Conservation (phyloP, 441 rosid species). For the Sinapis alba region DNA sequence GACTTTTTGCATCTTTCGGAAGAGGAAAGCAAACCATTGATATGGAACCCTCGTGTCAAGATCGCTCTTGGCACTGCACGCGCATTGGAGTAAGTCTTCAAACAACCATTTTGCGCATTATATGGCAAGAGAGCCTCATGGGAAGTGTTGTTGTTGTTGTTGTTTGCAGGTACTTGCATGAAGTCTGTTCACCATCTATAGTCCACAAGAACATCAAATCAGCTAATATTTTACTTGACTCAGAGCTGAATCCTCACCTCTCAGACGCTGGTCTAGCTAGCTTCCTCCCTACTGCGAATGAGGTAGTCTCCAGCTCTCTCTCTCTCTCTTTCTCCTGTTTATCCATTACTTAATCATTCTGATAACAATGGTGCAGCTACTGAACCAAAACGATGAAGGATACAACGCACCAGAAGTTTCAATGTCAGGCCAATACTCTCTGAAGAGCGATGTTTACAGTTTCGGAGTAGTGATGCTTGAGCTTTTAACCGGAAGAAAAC, state of each 20-base stretch:
- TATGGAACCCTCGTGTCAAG: slow-evolving; percentile 95
- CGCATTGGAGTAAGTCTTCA: slow-evolving; percentile 82
- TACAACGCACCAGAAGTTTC: slow-evolving; percentile 93
- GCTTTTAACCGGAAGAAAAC: slow-evolving; percentile 97
- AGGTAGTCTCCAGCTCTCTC: slow-evolving; percentile 45
- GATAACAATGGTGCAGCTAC: slow-evolving; percentile 48
- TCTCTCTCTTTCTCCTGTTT: neutral
- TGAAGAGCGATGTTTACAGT: slow-evolving; percentile 95
- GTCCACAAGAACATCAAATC: slow-evolving; percentile 94
- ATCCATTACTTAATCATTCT: neutral
- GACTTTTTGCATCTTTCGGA: slow-evolving; percentile 82
- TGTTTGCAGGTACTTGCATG: slow-evolving; percentile 87
- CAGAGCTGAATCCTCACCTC: slow-evolving; percentile 92
- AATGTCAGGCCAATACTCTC: slow-evolving; percentile 89
- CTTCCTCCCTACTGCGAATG: slow-evolving; percentile 80
- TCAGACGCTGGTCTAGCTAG: slow-evolving; percentile 90
- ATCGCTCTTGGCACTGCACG: slow-evolving; percentile 99
- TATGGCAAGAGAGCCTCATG: slow-evolving; percentile 13
- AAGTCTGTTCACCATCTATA: slow-evolving; percentile 91
- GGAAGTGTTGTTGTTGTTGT: slow-evolving; percentile 25
- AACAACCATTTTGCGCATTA: neutral
- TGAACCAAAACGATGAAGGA: slow-evolving; percentile 68
- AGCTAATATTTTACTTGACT: slow-evolving; percentile 80
- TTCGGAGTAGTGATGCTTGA: slow-evolving; percentile 99
- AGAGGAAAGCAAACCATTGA: slow-evolving; percentile 81